Evolutionary conservation across 306 rosid species (phyloP).

Genomic region (Rosa lucieae): DNA sequence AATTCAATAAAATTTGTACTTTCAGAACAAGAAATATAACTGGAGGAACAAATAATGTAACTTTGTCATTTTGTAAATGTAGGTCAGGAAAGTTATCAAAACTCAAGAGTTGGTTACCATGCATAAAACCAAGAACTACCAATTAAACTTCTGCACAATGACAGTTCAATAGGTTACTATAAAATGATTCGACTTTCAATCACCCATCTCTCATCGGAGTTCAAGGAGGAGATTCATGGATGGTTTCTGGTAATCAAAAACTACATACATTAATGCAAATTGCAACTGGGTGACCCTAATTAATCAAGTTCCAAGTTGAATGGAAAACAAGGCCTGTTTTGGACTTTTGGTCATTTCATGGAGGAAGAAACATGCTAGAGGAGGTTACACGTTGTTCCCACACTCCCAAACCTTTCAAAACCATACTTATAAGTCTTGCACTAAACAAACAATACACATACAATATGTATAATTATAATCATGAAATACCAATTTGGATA

Average conservation of each 20-base stretch:
- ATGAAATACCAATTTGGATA: conserved; percentile 22
- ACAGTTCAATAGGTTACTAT: too few species aligned
- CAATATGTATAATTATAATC: conserved; percentile 1
- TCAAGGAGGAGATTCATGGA: not conserved
- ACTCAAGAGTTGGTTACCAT: too few species aligned
- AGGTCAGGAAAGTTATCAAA: too few species aligned
- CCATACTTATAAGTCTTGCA: not conserved
- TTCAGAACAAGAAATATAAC: too few species aligned
- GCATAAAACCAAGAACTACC: too few species aligned
- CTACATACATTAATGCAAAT: not conserved
- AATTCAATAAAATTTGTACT: too few species aligned
- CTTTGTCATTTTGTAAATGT: too few species aligned
- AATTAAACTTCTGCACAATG: too few species aligned
- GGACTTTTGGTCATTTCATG: not conserved
- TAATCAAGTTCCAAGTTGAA: not conserved
- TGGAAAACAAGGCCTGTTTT: not conserved
- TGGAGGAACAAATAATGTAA: too few species aligned
- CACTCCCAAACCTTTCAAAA: not conserved
- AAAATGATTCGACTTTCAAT: not conserved
- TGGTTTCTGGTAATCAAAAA: not conserved
- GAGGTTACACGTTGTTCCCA: not conserved
- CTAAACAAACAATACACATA: not conserved
- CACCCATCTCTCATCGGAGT: not conserved
- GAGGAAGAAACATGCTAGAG: not conserved
- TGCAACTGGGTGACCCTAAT: not conserved